Percentiles rank a stretch among this genome's conserved stretches.
Conservation (phyloP, 176 grass and related monocot genomes). For the Aegilops bicornis region DNA sequence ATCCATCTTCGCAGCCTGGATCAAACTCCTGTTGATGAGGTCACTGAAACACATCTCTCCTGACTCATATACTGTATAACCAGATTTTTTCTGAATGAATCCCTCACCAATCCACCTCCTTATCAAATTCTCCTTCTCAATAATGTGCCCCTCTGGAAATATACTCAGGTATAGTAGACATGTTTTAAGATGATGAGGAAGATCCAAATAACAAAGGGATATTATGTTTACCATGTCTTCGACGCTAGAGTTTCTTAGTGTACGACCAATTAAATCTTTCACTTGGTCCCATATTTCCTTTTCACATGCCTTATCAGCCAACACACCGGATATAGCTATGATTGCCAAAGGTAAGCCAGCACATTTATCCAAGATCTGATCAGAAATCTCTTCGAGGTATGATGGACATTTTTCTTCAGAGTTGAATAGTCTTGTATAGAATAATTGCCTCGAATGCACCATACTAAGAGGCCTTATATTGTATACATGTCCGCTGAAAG, state of each 20-base stretch:
- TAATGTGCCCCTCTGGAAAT: conserved; percentile 17
- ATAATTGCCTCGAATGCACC: background rate
- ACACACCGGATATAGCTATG: background rate
- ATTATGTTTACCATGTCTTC: conserved; percentile 2
- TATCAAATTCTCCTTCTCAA: conserved; percentile 15
- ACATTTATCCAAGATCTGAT: background rate
- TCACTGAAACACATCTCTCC: conserved; percentile 21
- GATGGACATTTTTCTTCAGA: background rate
- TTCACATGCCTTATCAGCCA: background rate
- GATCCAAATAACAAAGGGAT: conserved; percentile 20
- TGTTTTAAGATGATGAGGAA: conserved; percentile 25
- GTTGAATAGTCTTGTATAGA: background rate
- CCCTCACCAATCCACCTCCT: background rate
- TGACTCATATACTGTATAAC: conserved; percentile 6
- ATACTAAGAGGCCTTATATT: background rate
- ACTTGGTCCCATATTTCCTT: background rate
- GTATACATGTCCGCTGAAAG: background rate
- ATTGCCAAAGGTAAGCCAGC: background rate
- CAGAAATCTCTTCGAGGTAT: background rate
- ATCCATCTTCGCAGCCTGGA: background rate
- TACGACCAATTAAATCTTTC: background rate
- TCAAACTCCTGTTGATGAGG: conserved; percentile 26
- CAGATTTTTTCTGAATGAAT: conserved; percentile 4
- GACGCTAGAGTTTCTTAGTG: background rate
- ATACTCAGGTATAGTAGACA: conserved; percentile 37